Evolutionary conservation across 2,329 filamentous ascomycete species (phyloP).

Genomic region (Malbranchea zuffiana): DNA sequence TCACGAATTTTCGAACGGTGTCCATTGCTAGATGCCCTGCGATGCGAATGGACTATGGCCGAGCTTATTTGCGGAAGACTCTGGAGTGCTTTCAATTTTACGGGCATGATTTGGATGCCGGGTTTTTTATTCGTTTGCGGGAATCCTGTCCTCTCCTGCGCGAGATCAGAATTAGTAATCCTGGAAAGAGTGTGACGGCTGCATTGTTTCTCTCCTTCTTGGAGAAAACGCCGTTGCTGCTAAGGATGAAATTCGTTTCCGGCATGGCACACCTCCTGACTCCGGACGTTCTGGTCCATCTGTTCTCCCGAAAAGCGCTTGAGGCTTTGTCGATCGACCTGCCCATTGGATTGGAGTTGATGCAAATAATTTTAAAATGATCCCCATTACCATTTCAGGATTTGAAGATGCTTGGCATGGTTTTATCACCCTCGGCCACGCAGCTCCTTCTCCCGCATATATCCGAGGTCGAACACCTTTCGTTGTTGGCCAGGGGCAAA

Average conservation of each 20-base stretch:
- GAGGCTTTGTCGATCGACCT: neutral
- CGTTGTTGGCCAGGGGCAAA: neutral
- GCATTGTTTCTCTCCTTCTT: slow-evolving; percentile 5
- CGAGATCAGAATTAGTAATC: neutral
- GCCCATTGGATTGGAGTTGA: neutral
- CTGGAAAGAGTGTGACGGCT: neutral
- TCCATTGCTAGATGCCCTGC: neutral
- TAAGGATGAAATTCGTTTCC: neutral
- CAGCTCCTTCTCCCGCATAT: slow-evolving; percentile 1
- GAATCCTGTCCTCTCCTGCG: neutral
- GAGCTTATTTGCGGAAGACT: neutral
- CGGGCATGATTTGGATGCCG: neutral
- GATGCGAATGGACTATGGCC: neutral
- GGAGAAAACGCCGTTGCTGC: neutral
- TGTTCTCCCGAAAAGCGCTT: slow-evolving; percentile 1
- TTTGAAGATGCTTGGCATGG: neutral
- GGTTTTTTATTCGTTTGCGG: slow-evolving; percentile 1
- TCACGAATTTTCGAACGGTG: neutral
- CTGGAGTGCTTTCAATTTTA: neutral
- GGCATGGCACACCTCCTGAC: slow-evolving; percentile 2
- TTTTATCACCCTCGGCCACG: neutral
- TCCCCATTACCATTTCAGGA: neutral
- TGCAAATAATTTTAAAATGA: neutral
- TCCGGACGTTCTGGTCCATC: slow-evolving; percentile 1
- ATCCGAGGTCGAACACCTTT: neutral